A percentile compares a stretch with the other conserved stretches of the same genome.
Conservation (phyloP, 2,329 filamentous ascomycete species). For the Dothistroma pini region DNA sequence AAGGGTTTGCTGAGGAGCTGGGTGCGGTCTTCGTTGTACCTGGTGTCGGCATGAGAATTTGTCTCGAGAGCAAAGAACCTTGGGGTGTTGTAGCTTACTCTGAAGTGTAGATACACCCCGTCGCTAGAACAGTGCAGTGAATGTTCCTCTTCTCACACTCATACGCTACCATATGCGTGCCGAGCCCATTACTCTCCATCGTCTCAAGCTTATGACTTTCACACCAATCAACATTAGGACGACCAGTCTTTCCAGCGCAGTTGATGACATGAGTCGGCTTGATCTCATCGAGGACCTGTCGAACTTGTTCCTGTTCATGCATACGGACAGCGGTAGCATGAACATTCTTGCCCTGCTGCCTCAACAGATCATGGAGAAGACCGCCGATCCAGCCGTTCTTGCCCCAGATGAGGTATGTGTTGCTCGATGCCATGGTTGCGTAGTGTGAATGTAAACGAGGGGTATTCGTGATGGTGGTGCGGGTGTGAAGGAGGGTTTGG, state of each 20-base stretch:
- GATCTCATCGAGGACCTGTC: conserved; percentile 54
- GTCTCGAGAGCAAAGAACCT: too few species aligned
- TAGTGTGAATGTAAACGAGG: background rate
- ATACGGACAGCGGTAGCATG: conserved; percentile 60
- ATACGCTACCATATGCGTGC: conserved; percentile 61
- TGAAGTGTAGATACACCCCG: conserved; percentile 48
- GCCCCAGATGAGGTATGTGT: conserved; percentile 62
- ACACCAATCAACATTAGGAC: conserved; percentile 68
- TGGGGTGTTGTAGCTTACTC: conserved; percentile 1
- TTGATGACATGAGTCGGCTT: conserved; percentile 66
- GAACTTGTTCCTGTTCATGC: conserved; percentile 59
- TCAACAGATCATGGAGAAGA: conserved; percentile 57
- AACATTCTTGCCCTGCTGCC: conserved; percentile 59
- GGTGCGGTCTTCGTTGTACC: conserved; percentile 23
- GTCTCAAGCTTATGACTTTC: conserved; percentile 67
- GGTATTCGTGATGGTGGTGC: background rate
- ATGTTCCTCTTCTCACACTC: conserved; percentile 57
- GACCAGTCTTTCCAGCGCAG: conserved; percentile 62
- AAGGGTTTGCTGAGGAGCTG: conserved; percentile 58
- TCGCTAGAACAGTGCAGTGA: conserved; percentile 64
- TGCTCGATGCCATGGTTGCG: conserved; percentile 16
- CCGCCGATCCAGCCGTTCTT: conserved; percentile 61
- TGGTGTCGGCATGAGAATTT: background rate
- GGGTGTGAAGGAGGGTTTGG: background rate
- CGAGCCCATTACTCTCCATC: conserved; percentile 64